Conservation (phyloP, 495 filamentous ascomycete genomes). For the Monascus purpureus region DNA sequence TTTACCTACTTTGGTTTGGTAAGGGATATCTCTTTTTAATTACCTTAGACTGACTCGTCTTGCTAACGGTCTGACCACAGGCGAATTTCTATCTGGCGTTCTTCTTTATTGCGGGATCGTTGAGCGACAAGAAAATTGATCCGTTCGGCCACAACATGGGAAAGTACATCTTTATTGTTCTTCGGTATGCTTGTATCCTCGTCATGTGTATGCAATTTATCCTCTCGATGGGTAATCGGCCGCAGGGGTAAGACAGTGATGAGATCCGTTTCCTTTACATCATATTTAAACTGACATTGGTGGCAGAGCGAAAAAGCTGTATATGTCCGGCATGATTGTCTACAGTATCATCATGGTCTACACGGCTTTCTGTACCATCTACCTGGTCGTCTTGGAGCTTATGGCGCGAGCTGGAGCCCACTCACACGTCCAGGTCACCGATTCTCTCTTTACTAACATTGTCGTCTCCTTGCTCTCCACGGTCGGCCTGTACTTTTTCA, state of each 20-base stretch:
- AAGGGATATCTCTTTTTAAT: too few species aligned
- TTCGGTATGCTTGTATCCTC: constrained; percentile 73
- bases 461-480: constrained; percentile 83
- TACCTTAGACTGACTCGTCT: too few species aligned
- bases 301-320: constrained; percentile 68
- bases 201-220: constrained; percentile 94
- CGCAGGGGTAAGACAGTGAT: constrained; percentile 54
- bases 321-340: constrained; percentile 69
- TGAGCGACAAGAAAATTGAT: constrained; percentile 66
- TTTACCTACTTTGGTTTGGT: constrained; percentile 96
- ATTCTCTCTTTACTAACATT: constrained; percentile 87
- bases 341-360: constrained; percentile 94
- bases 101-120: constrained; percentile 94
- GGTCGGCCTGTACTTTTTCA: constrained; percentile 88
- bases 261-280: not conserved
- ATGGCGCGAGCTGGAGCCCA: constrained; percentile 32
- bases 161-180: constrained; percentile 68
- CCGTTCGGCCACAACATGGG: constrained; percentile 83
- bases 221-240: constrained; percentile 93
- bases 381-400: constrained; percentile 72
- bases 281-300: not conserved
- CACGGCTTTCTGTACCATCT: constrained; percentile 76
- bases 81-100: constrained; percentile 99
- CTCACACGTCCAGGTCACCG: constrained; percentile 45
- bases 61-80: constrained; percentile 14